Evolutionary conservation across 305 asterid species (phyloP).

Genomic region (Solanum aculeatissimum): DNA sequence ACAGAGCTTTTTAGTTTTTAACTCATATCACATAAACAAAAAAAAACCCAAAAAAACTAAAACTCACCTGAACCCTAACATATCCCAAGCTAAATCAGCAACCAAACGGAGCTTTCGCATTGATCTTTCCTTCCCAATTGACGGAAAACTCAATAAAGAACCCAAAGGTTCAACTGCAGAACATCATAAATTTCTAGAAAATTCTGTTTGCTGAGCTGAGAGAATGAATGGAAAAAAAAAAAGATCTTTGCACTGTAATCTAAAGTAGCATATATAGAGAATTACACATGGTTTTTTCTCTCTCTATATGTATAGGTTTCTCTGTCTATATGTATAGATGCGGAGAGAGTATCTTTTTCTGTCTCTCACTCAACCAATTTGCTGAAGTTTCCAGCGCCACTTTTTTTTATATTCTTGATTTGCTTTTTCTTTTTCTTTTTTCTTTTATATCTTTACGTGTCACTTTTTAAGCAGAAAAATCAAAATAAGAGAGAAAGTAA

Average conservation of each 20-base stretch:
- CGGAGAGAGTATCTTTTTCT: not conserved
- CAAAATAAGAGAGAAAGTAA: not conserved
- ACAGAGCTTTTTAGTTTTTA: not conserved
- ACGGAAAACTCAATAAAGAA: not conserved
- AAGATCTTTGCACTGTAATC: not conserved
- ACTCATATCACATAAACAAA: not conserved
- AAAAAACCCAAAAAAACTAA: not conserved
- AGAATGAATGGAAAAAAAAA: not conserved
- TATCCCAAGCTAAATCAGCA: not conserved
- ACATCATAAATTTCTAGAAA: slow-evolving; percentile 9
- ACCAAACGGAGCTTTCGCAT: not conserved
- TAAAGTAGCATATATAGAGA: not conserved
- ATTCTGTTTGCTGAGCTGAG: not conserved
- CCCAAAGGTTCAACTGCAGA: not conserved
- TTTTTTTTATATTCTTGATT: slow-evolving; percentile 2
- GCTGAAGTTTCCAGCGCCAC: slow-evolving; percentile 31
- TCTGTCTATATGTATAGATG: not conserved
- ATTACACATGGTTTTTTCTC: not conserved
- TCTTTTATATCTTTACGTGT: slow-evolving; percentile 17
- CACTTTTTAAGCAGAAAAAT: not conserved
- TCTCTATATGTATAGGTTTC: not conserved
- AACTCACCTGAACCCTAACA: not conserved
- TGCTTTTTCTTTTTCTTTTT: not conserved
- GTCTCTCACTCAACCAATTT: slow-evolving; percentile 21
- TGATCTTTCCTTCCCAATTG: not conserved